Percentiles rank a stretch among this genome's conserved stretches.
Conservation (phyloP, 129 eudicot genomes). For the Flaveria robusta region DNA sequence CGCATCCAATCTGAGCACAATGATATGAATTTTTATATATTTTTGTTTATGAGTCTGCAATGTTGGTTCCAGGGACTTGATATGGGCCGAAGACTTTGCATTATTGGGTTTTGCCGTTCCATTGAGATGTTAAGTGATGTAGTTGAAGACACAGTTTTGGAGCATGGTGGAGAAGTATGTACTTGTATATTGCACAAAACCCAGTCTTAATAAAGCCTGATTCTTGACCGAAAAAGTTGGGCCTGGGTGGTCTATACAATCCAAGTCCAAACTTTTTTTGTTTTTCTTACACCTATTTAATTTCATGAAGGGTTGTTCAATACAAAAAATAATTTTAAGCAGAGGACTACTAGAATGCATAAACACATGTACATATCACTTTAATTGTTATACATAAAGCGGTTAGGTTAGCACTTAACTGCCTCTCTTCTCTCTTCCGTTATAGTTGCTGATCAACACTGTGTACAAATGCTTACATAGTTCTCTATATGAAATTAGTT, state of each 20-base stretch:
- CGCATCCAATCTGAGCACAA: background rate
- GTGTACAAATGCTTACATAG: background rate
- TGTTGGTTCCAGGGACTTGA: constrained; percentile 74
- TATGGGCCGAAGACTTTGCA: constrained; percentile 91
- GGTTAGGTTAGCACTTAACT: background rate
- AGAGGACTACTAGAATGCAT: background rate
- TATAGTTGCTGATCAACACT: background rate
- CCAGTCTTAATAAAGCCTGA: background rate
- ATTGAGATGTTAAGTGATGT: constrained; percentile 99
- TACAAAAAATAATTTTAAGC: background rate
- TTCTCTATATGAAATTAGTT: background rate
- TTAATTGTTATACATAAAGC: background rate
- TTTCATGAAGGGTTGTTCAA: background rate
- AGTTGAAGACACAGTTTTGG: constrained; percentile 93
- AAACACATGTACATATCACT: background rate
- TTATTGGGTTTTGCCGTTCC: constrained; percentile 94
- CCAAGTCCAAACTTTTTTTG: background rate
- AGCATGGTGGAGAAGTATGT: constrained; percentile 98
- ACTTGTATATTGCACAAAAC: background rate
- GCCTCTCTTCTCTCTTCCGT: background rate
- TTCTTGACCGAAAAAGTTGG: background rate
- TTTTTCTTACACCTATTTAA: background rate
- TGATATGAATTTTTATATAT: background rate
- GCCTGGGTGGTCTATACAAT: background rate
- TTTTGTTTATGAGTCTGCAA: constrained; percentile 20